Conservation (phyloP, 2,329 filamentous ascomycete species). For the Cladosporium sp. region DNA sequence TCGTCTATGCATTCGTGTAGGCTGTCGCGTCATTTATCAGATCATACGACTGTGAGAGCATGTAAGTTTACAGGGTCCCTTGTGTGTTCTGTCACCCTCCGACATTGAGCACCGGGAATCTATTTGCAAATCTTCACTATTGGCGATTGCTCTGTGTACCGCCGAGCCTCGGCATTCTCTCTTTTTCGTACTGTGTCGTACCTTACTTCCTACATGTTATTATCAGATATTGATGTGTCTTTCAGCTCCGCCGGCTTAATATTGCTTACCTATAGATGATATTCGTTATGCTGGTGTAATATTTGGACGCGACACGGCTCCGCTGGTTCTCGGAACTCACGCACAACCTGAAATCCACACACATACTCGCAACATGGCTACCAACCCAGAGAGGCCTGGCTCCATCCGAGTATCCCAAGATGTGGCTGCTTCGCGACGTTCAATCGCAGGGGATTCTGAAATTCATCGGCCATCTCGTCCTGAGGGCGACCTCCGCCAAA, state of each 20-base stretch:
- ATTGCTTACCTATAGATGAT: neutral
- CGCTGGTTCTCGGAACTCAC: neutral
- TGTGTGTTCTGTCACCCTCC: neutral
- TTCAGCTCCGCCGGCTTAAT: neutral
- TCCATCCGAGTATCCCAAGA: conserved; percentile 12
- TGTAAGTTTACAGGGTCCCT: neutral
- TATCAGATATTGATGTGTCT: neutral
- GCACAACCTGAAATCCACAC: neutral
- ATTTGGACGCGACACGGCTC: neutral
- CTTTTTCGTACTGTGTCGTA: neutral
- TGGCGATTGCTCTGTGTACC: neutral
- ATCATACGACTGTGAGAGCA: neutral
- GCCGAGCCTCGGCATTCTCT: conserved; percentile 2
- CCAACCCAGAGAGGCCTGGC: neutral
- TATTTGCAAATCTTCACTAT: neutral
- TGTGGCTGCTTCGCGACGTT: conserved; percentile 8
- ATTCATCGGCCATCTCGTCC: neutral
- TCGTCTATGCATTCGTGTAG: neutral
- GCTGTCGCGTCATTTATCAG: conserved; percentile 17
- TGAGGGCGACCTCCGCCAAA: conserved; percentile 12
- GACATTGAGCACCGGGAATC: neutral
- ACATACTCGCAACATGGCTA: conserved; percentile 1
- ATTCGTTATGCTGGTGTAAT: neutral
- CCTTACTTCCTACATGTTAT: neutral
- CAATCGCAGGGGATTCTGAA: conserved; percentile 9